phyloP scores from a whole-genome alignment of 2,329 filamentous ascomycete species.

The Cladophialophora exuberans region DNA sequence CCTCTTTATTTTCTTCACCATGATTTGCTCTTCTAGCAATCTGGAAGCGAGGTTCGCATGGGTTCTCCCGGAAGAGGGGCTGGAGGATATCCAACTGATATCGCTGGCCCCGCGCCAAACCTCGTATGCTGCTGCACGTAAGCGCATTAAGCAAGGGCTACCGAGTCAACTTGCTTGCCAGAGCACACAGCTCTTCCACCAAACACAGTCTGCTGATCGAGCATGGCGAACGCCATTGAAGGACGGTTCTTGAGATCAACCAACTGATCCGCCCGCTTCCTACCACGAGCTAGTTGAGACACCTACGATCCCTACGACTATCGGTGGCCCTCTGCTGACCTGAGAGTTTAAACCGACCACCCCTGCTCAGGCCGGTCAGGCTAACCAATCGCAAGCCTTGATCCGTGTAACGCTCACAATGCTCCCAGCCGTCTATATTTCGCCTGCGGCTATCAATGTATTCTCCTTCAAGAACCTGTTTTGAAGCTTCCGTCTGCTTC shows the following conservation, averaged over 20 bases:
- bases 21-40: constrained; percentile 2
- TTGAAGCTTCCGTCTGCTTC: constrained; percentile 1
- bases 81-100: neutral
- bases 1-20: constrained; percentile 1
- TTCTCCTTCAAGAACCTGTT: constrained; percentile 1
- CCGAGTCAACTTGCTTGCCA: neutral
- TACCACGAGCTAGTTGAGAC: neutral
- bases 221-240: neutral
- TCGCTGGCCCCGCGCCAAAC: neutral
- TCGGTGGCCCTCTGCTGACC: neutral
- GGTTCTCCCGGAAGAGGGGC: neutral
- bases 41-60: constrained; percentile 7
- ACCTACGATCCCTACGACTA: neutral
- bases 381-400: constrained; percentile 10
- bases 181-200: neutral
- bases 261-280: too few species aligned
- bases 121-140: neutral
- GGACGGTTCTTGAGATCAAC: neutral
- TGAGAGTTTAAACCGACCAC: neutral
- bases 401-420: constrained; percentile 1
- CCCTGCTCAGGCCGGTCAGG: constrained; percentile 9
- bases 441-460: neutral
- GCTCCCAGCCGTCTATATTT: constrained; percentile 26
- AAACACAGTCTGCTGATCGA: neutral
- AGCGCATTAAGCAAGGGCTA: neutral